Percentiles rank a stretch among this genome's conserved stretches.
Conservation (phyloP, 1,284 basidiomycete species). For the Microbotryomycetes sp. region DNA sequence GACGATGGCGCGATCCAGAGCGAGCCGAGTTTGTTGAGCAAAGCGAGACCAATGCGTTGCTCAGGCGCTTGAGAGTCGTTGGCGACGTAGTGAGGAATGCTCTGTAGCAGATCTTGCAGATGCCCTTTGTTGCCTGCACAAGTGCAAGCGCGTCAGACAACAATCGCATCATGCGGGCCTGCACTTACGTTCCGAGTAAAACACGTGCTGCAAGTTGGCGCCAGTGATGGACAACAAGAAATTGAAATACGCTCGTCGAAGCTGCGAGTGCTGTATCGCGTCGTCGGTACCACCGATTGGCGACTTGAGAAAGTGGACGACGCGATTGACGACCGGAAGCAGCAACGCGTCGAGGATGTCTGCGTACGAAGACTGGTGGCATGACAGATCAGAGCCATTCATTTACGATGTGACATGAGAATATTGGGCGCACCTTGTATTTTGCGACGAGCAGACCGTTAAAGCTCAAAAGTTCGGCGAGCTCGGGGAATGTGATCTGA, state of each 20-base stretch:
- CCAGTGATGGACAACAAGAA: constrained; percentile 77
- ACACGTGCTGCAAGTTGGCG: constrained; percentile 71
- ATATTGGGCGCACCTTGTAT: constrained; percentile 59
- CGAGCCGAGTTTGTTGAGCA: constrained; percentile 62
- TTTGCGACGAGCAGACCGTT: constrained; percentile 84
- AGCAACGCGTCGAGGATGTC: constrained; percentile 85
- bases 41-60: constrained; percentile 72
- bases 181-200: constrained; percentile 73
- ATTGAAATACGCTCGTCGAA: constrained; percentile 81
- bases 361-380: constrained; percentile 60
- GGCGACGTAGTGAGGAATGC: constrained; percentile 54
- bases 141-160: constrained; percentile 8
- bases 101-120: constrained; percentile 68
- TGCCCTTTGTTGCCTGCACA: constrained; percentile 66
- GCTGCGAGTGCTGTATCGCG: constrained; percentile 68
- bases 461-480: constrained; percentile 94
- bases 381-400: neutral
- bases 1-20: constrained; percentile 57
- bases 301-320: constrained; percentile 70
- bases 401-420: neutral
- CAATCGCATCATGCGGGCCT: neutral
- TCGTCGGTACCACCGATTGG: constrained; percentile 89
- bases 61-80: constrained; percentile 65
- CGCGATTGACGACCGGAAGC: constrained; percentile 74
- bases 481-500: constrained; percentile 84